Percentiles rank a stretch among this genome's conserved stretches.
Conservation (phyloP, 2,329 filamentous ascomycete genomes). For the Fusarium sp. region DNA sequence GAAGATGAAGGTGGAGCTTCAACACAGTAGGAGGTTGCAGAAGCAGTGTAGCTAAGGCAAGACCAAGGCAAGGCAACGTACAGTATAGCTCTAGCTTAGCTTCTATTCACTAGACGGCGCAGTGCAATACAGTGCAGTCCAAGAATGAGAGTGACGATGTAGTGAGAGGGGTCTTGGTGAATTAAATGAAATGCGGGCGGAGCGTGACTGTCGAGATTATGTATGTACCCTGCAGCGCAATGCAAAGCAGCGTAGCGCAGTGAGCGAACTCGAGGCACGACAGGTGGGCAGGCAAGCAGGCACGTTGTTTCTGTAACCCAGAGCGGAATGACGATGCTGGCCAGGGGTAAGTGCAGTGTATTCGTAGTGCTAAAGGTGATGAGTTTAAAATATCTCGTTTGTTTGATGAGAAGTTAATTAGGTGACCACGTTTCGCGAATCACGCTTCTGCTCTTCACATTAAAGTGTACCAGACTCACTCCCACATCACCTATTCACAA, state of each 20-base stretch:
- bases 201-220: slow-evolving; percentile 45
- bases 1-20: slow-evolving; percentile 27
- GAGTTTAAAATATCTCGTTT: slow-evolving; percentile 29
- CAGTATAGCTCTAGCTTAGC: slow-evolving; percentile 26
- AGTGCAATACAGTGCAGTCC: slow-evolving; percentile 3
- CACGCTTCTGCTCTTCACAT: slow-evolving; percentile 28
- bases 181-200: slow-evolving; percentile 38
- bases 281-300: slow-evolving; percentile 15
- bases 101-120: slow-evolving; percentile 34
- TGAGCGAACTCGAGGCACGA: slow-evolving; percentile 27
- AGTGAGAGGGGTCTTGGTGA: slow-evolving; percentile 37
- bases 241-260: slow-evolving; percentile 24
- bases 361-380: background rate
- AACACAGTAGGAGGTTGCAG: slow-evolving; percentile 23
- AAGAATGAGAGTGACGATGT: slow-evolving; percentile 21
- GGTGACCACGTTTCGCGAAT: slow-evolving; percentile 39
- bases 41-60: slow-evolving; percentile 31
- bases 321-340: slow-evolving; percentile 45
- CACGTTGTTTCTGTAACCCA: slow-evolving; percentile 41
- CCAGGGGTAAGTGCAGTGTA: slow-evolving; percentile 40
- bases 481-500: slow-evolving; percentile 33
- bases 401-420: slow-evolving; percentile 11
- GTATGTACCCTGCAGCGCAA: slow-evolving; percentile 38
- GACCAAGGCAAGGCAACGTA: slow-evolving; percentile 10
- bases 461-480: slow-evolving; percentile 9